A percentile compares a stretch with the other conserved stretches of the same genome.
Conservation (phyloP, 164 flowering plant species). For the Akebia trifoliata region DNA sequence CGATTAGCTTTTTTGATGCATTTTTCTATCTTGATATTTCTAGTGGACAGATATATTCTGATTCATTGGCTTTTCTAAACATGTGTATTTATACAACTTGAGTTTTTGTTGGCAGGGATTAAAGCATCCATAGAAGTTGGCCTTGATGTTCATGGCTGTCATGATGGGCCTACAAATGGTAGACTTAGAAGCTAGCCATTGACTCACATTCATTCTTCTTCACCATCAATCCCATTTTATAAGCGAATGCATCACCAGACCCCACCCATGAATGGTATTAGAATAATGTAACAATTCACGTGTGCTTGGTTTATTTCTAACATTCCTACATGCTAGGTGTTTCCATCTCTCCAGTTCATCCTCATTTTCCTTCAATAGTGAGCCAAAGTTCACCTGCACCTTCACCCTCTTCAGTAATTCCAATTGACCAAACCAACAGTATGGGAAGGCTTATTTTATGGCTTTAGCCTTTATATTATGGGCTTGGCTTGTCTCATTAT, state of each 20-base stretch:
- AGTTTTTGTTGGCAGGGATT: no score
- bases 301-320: slow-evolving; percentile 10
- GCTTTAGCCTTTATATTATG: background rate
- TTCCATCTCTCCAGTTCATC: slow-evolving; percentile 25
- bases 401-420: slow-evolving; percentile 33
- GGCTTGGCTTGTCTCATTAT: background rate
- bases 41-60: no score
- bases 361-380: slow-evolving; percentile 32
- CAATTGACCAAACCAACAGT: slow-evolving; percentile 29
- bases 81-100: no score
- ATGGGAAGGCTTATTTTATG: slow-evolving; percentile 11
- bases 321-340: slow-evolving; percentile 20
- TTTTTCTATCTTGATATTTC: no score
- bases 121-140: no score
- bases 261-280: slow-evolving; percentile 37
- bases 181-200: no score
- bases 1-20: no score
- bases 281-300: background rate
- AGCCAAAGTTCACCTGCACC: slow-evolving; percentile 30
- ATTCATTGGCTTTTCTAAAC: no score
- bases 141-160: no score
- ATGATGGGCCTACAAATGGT: no score
- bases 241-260: slow-evolving; percentile 25
- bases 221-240: slow-evolving; percentile 29
- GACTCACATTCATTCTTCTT: no score